Evolutionary conservation across 148 eudicot species (phyloP).

Genomic region (Spergularia bocconei): DNA sequence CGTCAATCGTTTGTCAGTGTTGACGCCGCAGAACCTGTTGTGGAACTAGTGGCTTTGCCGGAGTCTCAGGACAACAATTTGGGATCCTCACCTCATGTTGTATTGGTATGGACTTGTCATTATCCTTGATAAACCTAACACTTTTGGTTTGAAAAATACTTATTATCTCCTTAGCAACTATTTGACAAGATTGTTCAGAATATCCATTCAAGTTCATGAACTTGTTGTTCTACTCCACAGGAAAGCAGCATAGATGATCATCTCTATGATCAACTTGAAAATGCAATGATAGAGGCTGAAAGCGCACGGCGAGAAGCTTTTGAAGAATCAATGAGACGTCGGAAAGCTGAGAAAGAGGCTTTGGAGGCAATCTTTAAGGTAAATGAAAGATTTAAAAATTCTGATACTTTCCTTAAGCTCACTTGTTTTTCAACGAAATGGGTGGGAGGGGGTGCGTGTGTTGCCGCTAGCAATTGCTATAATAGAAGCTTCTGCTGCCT

Average conservation of each 20-base stretch:
- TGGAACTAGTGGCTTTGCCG: slow-evolving; percentile 27
- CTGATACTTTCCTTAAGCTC: neutral
- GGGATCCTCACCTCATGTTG: slow-evolving; percentile 36
- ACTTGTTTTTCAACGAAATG: neutral
- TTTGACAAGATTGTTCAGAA: neutral
- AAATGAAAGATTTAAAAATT: slow-evolving; percentile 13
- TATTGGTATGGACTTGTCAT: slow-evolving; percentile 32
- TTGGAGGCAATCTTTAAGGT: slow-evolving; percentile 63
- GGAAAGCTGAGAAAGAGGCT: slow-evolving; percentile 67
- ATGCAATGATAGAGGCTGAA: slow-evolving; percentile 62
- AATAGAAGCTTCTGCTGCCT: neutral
- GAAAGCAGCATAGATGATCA: slow-evolving; percentile 40
- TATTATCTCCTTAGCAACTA: neutral
- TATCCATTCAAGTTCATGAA: neutral
- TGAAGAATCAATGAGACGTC: slow-evolving; percentile 63
- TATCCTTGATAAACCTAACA: neutral
- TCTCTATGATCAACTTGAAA: slow-evolving; percentile 60
- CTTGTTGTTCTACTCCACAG: slow-evolving; percentile 31
- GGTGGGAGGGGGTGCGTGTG: too few species aligned
- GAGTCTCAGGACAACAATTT: slow-evolving; percentile 19
- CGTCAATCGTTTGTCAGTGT: slow-evolving; percentile 18
- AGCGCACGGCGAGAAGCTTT: slow-evolving; percentile 54
- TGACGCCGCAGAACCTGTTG: slow-evolving; percentile 29
- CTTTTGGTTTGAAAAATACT: neutral
- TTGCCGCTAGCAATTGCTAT: neutral